phyloP scores from a whole-genome alignment of 768 basidiomycete genomes.

The Neoboletus brunneissimus region DNA sequence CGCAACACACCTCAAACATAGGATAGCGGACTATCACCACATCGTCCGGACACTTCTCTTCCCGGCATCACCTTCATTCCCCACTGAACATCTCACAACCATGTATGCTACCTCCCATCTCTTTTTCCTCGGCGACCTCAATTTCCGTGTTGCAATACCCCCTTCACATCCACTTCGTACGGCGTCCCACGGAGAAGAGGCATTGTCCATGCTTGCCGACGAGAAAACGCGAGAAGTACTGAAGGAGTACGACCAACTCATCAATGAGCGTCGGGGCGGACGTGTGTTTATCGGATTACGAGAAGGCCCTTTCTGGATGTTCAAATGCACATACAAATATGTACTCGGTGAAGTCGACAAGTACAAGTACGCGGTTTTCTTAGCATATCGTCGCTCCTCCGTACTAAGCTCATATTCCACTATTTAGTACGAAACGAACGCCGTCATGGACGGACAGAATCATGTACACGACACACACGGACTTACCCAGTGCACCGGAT shows the following conservation, averaged over 20 bases:
- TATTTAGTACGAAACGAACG: conserved; percentile 56
- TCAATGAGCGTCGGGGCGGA: conserved; percentile 58
- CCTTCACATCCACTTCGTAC: conserved; percentile 46
- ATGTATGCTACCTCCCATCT: conserved; percentile 87
- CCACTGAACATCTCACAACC: conserved; percentile 45
- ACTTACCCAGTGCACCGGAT: conserved; percentile 51
- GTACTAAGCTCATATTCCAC: conserved; percentile 3
- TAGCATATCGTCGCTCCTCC: background rate
- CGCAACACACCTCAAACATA: conserved; percentile 55
- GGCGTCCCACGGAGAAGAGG: conserved; percentile 36
- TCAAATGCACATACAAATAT: conserved; percentile 93
- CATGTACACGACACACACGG: conserved; percentile 75
- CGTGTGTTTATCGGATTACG: conserved; percentile 67
- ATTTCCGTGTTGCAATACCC: conserved; percentile 79
- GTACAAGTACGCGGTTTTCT: conserved; percentile 55
- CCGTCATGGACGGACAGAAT: conserved; percentile 96
- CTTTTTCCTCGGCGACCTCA: conserved; percentile 92
- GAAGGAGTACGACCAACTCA: conserved; percentile 73
- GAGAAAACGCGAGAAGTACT: conserved; percentile 55
- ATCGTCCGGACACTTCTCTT: conserved; percentile 84
- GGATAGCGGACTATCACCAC: conserved; percentile 76
- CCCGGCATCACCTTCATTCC: conserved; percentile 43
- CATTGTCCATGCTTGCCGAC: conserved; percentile 41
- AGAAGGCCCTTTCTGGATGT: conserved; percentile 86
- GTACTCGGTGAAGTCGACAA: conserved; percentile 75